Conservation (phyloP, 257 asterid genomes). For the Nicotiana knightiana region DNA sequence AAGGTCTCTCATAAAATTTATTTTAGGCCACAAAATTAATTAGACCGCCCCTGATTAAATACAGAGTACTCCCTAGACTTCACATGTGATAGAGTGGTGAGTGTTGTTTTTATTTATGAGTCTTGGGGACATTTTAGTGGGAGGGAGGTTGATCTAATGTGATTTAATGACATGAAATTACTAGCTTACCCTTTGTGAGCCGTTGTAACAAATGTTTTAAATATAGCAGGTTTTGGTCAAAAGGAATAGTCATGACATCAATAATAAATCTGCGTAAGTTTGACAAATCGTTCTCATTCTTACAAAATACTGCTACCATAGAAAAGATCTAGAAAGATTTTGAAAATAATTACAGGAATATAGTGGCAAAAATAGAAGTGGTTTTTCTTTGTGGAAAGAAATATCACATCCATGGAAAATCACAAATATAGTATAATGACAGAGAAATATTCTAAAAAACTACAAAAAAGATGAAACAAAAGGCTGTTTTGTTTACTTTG, state of each 20-base stretch:
- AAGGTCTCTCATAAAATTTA: no score
- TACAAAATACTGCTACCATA: not conserved
- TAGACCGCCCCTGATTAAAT: no score
- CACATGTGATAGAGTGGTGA: not conserved
- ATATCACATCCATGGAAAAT: not conserved
- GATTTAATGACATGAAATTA: not conserved
- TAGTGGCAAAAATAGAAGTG: not conserved
- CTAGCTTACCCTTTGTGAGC: not conserved
- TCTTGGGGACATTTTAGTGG: not conserved
- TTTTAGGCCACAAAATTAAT: no score
- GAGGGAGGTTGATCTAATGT: not conserved
- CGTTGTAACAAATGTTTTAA: not conserved
- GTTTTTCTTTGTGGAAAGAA: not conserved
- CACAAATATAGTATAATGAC: not conserved
- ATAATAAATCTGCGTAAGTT: not conserved
- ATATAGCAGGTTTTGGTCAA: not conserved
- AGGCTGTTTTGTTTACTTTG: not conserved
- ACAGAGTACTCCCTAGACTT: no score
- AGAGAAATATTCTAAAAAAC: not conserved
- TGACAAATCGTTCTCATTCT: constrained; percentile 5
- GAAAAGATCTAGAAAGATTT: constrained; percentile 3
- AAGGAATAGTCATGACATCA: not conserved
- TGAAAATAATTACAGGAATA: not conserved
- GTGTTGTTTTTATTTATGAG: not conserved
- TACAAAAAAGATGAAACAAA: not conserved